Conservation (phyloP, 805 yeast species). For the Zygosaccharomyces pseudorouxii region DNA sequence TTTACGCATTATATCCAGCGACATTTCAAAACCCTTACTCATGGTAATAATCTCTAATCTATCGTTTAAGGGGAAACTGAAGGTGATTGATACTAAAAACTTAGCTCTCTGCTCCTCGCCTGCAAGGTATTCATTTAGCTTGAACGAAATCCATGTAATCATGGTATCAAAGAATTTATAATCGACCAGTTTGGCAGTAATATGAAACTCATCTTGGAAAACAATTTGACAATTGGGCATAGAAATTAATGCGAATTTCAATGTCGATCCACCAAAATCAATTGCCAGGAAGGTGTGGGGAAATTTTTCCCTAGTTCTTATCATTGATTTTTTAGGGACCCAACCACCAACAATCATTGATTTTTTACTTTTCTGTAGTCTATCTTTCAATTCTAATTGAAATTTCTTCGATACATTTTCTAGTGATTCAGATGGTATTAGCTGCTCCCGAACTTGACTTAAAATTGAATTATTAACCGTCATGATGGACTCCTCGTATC, state of each 20-base stretch:
- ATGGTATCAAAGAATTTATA: conserved; percentile 19
- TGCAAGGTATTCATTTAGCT: conserved; percentile 5
- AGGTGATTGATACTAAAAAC: conserved; percentile 34
- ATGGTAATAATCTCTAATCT: conserved; percentile 41
- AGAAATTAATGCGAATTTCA: conserved; percentile 24
- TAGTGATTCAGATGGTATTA: conserved; percentile 16
- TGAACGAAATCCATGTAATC: conserved; percentile 17
- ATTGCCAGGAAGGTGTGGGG: conserved; percentile 17
- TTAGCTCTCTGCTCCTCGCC: neutral
- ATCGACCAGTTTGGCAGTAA: conserved; percentile 18
- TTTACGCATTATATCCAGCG: conserved; percentile 39
- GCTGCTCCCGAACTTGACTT: conserved; percentile 4
- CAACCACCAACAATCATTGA: conserved; percentile 23
- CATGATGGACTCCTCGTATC: neutral
- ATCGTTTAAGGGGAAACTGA: conserved; percentile 32
- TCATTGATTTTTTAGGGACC: neutral
- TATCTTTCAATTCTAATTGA: conserved; percentile 14
- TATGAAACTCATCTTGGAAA: conserved; percentile 12
- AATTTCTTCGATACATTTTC: conserved; percentile 13
- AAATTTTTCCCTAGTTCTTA: neutral
- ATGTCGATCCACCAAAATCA: conserved; percentile 30
- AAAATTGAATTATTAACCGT: conserved; percentile 6
- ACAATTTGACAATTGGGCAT: conserved; percentile 14
- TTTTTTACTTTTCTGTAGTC: conserved; percentile 16
- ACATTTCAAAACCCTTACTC: conserved; percentile 57